Conservation (phyloP, 2,329 filamentous ascomycete species). For the Fusarium fracticaudum region DNA sequence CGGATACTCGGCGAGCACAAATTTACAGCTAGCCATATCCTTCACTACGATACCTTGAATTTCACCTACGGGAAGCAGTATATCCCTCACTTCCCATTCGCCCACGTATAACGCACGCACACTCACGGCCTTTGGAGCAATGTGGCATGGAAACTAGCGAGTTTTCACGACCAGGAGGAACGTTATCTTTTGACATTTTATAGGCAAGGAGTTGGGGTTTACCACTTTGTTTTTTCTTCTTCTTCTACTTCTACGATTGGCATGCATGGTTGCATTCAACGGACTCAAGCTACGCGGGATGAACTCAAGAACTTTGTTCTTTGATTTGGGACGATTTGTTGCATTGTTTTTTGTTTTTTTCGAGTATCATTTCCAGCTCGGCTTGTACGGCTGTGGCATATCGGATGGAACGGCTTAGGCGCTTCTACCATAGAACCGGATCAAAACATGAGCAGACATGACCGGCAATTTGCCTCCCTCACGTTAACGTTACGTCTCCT, state of each 20-base stretch:
- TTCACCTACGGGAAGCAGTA: slow-evolving; percentile 17
- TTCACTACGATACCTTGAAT: slow-evolving; percentile 14
- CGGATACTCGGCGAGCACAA: neutral
- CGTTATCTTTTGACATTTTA: slow-evolving; percentile 30
- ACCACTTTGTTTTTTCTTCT: slow-evolving; percentile 16
- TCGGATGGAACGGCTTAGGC: slow-evolving; percentile 24
- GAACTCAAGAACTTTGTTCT: slow-evolving; percentile 18
- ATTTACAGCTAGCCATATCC: slow-evolving; percentile 6
- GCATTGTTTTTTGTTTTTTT: slow-evolving; percentile 26
- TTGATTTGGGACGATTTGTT: slow-evolving; percentile 25
- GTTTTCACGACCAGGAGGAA: slow-evolving; percentile 18
- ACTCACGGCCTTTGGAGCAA: slow-evolving; percentile 35
- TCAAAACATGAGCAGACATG: slow-evolving; percentile 32
- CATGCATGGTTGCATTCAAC: slow-evolving; percentile 37
- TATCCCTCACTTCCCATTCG: slow-evolving; percentile 13
- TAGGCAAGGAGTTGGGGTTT: slow-evolving; percentile 36
- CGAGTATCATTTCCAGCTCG: neutral
- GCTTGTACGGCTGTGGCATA: slow-evolving; percentile 12
- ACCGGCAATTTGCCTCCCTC: slow-evolving; percentile 31
- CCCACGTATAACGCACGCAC: slow-evolving; percentile 27
- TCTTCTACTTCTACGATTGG: slow-evolving; percentile 20
- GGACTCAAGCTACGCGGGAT: slow-evolving; percentile 27
- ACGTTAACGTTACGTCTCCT: slow-evolving; percentile 2
- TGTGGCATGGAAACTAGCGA: slow-evolving; percentile 17
- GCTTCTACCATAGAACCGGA: slow-evolving; percentile 27